Conservation (phyloP, 495 filamentous ascomycete species). For the Aspergillus avenaceus region DNA sequence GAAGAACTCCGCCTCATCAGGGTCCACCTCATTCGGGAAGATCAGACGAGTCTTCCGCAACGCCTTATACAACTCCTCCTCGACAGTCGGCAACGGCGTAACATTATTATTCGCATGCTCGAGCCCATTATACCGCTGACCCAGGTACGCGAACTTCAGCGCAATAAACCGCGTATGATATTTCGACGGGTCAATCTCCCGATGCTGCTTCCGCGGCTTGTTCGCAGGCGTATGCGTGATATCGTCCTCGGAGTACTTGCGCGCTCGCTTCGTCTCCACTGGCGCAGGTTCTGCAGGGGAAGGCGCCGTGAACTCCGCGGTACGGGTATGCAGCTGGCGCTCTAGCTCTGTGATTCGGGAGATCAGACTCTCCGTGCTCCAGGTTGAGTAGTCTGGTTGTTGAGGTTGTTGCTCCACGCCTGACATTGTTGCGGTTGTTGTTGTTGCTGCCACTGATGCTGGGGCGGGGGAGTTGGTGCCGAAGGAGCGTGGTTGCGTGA, state of each 20-base stretch:
- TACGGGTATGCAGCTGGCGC: conserved; percentile 49
- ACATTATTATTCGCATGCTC: conserved; percentile 68
- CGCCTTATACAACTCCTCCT: conserved; percentile 90
- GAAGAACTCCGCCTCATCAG: conserved; percentile 23
- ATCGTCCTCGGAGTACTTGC: conserved; percentile 13
- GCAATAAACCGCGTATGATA: conserved; percentile 83
- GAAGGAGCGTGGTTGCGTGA: not conserved
- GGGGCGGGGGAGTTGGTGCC: not conserved
- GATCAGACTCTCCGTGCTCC: conserved; percentile 64
- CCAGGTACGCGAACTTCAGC: conserved; percentile 90
- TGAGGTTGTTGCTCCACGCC: conserved; percentile 2
- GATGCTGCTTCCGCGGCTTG: conserved; percentile 32
- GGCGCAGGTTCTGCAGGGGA: not conserved
- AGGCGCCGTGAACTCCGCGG: conserved; percentile 30
- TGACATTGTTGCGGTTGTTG: conserved; percentile 8
- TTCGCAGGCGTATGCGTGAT: conserved; percentile 21
- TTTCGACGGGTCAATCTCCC: conserved; percentile 68
- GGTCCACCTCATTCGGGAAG: conserved; percentile 53
- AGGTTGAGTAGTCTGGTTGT: conserved; percentile 49
- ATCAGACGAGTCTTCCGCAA: conserved; percentile 76
- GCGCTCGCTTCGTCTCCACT: not conserved
- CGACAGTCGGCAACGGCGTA: conserved; percentile 73
- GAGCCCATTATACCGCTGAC: conserved; percentile 84
- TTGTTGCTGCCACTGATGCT: not conserved
- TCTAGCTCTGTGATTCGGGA: conserved; percentile 63